These are phyloP conservation scores for Camellia granthamiana DNA, from an alignment of 148 eudicot genomes.

Conservation along the genomic window DNA sequence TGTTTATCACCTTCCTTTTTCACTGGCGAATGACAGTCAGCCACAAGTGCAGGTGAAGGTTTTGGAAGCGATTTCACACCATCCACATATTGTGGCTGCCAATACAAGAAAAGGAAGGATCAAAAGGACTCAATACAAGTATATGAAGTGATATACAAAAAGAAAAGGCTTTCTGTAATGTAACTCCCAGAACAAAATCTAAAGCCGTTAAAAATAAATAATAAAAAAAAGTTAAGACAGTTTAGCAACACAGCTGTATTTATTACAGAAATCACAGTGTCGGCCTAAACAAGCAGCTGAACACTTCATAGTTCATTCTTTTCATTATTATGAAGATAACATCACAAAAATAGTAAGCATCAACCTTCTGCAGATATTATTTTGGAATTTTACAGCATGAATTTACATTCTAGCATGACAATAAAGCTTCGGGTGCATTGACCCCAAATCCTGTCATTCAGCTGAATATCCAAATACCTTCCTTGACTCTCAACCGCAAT, in stretches of 20 bases:
- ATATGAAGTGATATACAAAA: neutral
- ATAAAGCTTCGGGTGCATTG: neutral
- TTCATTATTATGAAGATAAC: too few relatives aligned
- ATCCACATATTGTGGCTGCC: constrained; percentile 44
- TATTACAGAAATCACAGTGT: neutral
- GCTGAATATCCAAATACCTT: neutral
- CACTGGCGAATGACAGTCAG: constrained; percentile 29
- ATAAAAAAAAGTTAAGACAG: neutral
- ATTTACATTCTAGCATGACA: too few relatives aligned
- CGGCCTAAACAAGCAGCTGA: neutral
- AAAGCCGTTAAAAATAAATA: neutral
- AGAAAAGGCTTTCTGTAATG: neutral
- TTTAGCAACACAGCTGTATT: neutral
- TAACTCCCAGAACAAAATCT: neutral
- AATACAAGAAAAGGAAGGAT: neutral
- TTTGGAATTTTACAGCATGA: too few relatives aligned
- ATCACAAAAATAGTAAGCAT: too few relatives aligned
- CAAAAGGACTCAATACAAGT: constrained; percentile 5
- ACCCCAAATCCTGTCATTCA: neutral
- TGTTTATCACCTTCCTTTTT: constrained; percentile 24
- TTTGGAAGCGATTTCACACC: constrained; percentile 41
- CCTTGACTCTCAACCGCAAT: too few relatives aligned
- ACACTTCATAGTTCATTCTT: too few relatives aligned
- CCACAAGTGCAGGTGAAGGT: constrained; percentile 35
- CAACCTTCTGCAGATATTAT: too few relatives aligned